phyloP scores from a whole-genome alignment of 1,139 yeast genomes.

The Sugiyamaella castrensis region DNA sequence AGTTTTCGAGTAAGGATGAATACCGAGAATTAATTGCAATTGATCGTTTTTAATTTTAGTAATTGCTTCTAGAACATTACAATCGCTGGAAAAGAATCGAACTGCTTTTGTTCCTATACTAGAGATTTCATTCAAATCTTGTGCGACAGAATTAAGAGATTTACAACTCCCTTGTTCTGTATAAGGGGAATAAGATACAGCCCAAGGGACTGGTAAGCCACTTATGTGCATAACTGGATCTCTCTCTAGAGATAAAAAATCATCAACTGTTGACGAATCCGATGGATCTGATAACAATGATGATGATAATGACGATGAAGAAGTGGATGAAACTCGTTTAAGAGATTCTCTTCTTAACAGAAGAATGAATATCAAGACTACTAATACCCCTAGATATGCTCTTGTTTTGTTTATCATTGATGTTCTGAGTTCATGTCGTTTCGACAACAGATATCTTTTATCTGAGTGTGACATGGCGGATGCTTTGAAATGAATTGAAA shows the following conservation, averaged over 20 bases:
- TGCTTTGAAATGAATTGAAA: no score
- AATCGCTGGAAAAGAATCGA: conserved; percentile 29
- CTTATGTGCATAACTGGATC: conserved; percentile 2
- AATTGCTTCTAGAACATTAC: conserved; percentile 27
- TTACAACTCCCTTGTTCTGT: conserved; percentile 70
- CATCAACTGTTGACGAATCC: no score
- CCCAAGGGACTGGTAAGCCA: conserved; percentile 45
- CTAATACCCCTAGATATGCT: no score
- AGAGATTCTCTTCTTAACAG: no score
- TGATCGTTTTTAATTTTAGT: conserved; percentile 7
- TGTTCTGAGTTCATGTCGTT: not conserved
- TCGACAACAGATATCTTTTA: not conserved
- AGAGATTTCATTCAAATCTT: conserved; percentile 56
- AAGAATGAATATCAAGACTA: no score
- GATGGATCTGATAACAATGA: no score
- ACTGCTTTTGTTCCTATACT: conserved; percentile 33
- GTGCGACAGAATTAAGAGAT: conserved; percentile 52
- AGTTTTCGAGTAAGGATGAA: conserved; percentile 26
- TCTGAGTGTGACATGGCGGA: no score
- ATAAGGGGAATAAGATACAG: conserved; percentile 85
- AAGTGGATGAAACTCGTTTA: no score
- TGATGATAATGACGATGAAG: no score
- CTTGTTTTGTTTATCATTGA: no score
- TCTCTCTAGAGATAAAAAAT: not conserved
- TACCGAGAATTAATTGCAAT: conserved; percentile 28